Percentiles rank a stretch among this genome's conserved stretches.
Conservation (phyloP, 257 asterid genomes). For the Handroanthus guayacan region DNA sequence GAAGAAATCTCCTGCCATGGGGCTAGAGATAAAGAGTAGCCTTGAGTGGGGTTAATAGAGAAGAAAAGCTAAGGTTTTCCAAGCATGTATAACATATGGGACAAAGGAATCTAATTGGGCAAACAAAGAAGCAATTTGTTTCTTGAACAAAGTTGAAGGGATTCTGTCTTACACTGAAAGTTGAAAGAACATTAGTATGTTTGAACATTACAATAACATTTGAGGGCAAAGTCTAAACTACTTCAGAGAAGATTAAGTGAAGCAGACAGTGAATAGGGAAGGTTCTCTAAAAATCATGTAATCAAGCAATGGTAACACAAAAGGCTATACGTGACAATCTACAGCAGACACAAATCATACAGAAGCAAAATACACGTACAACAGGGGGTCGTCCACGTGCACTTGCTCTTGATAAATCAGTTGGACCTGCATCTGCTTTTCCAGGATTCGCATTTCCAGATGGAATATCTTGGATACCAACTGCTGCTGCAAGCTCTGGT, state of each 20-base stretch:
- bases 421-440: conserved; percentile 60
- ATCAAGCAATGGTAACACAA: conserved; percentile 14
- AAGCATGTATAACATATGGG: background rate
- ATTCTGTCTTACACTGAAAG: background rate
- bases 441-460: conserved; percentile 63
- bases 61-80: background rate
- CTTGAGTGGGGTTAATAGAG: conserved; percentile 1
- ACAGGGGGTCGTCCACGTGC: conserved; percentile 61
- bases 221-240: background rate
- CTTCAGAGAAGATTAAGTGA: background rate
- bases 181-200: background rate
- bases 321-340: background rate
- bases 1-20: background rate
- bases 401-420: conserved; percentile 61
- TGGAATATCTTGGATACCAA: conserved; percentile 69
- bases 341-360: background rate
- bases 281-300: background rate
- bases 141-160: conserved; percentile 16
- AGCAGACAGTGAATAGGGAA: conserved; percentile 1
- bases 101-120: background rate
- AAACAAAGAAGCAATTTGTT: conserved; percentile 23
- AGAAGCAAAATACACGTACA: conserved; percentile 49
- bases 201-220: conserved; percentile 1
- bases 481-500: conserved; percentile 98
- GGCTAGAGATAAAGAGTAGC: background rate